Base-by-base conservation (phyloP, 75 land plant genomes). In the Larix kaempferi region DNA sequence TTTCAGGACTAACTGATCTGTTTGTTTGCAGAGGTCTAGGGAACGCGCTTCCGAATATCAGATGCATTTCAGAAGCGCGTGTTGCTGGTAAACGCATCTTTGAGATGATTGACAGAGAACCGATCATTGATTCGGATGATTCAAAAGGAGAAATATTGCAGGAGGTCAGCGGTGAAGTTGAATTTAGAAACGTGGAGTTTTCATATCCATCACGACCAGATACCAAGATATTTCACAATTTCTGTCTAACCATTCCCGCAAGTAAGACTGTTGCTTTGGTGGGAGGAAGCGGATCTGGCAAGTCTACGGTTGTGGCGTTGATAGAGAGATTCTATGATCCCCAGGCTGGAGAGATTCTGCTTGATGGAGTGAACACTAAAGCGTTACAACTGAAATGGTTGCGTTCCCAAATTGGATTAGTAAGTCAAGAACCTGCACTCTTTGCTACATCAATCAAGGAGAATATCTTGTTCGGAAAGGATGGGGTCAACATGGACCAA, bases 261-360 rank as follows among this genome's bases (percentile, higher is more conserved):
- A 78, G 82, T 21, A 64, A 55, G 33, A 57, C 73, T 3, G 13
- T 77, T 14, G 83, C 80, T 17, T 57, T 82, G 25, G 83, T 82
- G 49, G 79, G 79, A 41, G 54, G 58, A 16, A 82, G 83, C 29
- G 79, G 83, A 2, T 73, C 79, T 21, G 83, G 86, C 3, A 84
- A 84, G 73, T 76, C 79, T 5, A 84, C 83, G 6, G 69, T 77
- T 27, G 66, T 84, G 27, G 72, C 80, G 15, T 35, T 84, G 3
- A 13, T 84, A 26, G 80, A 84, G 57, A 78, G 86, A 13, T 84
- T 84, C 39, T 84, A 81, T 57, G 85, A 84, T 58, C 75, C 82
- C 60, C 35, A 56, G 59, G 78, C 61, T 16, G 85, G 85, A 7
- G 71, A 80, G 56, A 71, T 84, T 19, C 55, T 71, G 11, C 19